Evolutionary conservation across 495 filamentous ascomycete genomes (phyloP), one percentile per base, ranked within the genome.

Genomic region (Entonaema liquescens): DNA sequence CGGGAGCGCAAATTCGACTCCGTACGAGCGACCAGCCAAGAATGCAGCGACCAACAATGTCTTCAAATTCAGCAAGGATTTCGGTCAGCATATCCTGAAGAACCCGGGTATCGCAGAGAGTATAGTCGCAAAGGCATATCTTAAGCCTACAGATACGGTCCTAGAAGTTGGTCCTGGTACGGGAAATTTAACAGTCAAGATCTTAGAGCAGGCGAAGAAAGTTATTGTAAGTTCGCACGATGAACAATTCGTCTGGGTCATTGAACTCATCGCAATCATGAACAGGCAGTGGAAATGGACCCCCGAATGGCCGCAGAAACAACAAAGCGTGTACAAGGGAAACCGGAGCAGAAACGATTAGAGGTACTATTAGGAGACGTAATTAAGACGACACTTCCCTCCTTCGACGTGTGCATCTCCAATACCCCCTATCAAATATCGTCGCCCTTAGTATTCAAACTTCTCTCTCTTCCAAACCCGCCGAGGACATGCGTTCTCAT

Each of bases 351-450:
- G 72, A 94, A 93, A 75, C 85, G 89, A 69, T 80, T 98, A 42
- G 92, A 97, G 55, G 88, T 98, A 26, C 83, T 97, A 40, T 83
- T 98, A 1, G 95, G 95, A 12, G 95, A 98, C 78, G 94, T 97
- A 58, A 95, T 97, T 77, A 98, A 97, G 83, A 81, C 73, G 9
- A 67, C 73, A 15, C 73, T 77, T 13, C 73, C 67, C 65, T 9
- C 56, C 7, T 90, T 77, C 49, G 75, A 77, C 50, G 75, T 76
- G 56, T 70, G 67, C 26, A 97, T 98, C 62, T 91, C 87, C 74
- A 98, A 98, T 77, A 98, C 95, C 11, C 94, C 95, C 1, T 98
- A 98, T 79, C 78, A 96, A 83, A 98, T 98, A 66, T 96, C 92
- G 7, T 92, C 89, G 53, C 95, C 95, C 12, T 85, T 98, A 15